Base-by-base conservation (phyloP, 331 rosid species). In the Saraca asoca region DNA sequence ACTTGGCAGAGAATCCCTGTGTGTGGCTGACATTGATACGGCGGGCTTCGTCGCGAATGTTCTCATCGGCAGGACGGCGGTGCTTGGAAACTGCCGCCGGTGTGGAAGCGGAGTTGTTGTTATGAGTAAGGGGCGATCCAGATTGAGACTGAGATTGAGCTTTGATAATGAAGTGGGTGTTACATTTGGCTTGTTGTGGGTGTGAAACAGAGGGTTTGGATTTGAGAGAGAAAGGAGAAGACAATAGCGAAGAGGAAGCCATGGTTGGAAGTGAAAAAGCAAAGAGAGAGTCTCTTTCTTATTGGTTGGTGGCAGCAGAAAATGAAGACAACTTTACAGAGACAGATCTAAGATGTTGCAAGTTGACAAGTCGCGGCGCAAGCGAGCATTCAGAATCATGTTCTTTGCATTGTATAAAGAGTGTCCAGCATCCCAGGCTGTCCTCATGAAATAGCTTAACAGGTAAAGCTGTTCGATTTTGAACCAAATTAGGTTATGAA, bases 1-100 rank as follows among this genome's bases (percentile, higher is more conserved):
- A 88, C 45, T 78, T 82, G 51, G 95, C 90, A 14, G 84, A 83
- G 64, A 88, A 88, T 15, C 12, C 76, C 42, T 81, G 75, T 42
- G 14, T 16, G 57, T 77, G 81, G 13, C 63, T 39, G 31, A 75
- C 65, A 58, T 81, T 85, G 57, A 59, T 69, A 50, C 86, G 91
- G 43, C 83, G 91, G 5, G 95, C 95, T 53, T 83, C 86, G 49
- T 88, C 95, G 39, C 89, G 77, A 11, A 88, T 88, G 81, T 83
- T 84, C 55, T 84, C 78, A 13, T 80, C 77, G 61, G 84, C 81
- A 35, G 85, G 83, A 53, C 91, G 88, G 58, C 86, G 90, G 5
- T 62, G 81, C 29, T 57, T 70, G n/a, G 78, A 71, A 42, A 49
- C n/a, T 9, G 14, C 39, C 13, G 45, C 69, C 39, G 45, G 55